These are phyloP conservation scores for Candida nemodendra DNA, from an alignment of 805 yeast species.

Conservation along the genomic window DNA sequence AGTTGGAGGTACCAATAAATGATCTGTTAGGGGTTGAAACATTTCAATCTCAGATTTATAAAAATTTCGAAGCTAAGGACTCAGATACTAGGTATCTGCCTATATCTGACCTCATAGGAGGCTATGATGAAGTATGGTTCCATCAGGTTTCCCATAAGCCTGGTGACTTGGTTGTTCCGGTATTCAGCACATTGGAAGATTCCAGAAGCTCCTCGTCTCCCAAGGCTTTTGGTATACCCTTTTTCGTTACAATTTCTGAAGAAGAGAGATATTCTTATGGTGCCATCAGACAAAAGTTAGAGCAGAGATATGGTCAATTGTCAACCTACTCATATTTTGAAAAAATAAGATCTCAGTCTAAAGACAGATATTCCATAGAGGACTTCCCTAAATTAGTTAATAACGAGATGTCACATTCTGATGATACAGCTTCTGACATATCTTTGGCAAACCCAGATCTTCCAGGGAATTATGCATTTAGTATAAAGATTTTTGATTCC, in stretches of 20 bases:
- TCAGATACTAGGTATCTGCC: conserved; percentile 64
- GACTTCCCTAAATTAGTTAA: conserved; percentile 31
- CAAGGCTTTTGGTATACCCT: conserved; percentile 71
- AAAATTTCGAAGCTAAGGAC: conserved; percentile 56
- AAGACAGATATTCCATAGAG: conserved; percentile 14
- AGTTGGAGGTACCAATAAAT: conserved; percentile 36
- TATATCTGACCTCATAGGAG: conserved; percentile 61
- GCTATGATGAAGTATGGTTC: conserved; percentile 62
- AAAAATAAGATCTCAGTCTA: conserved; percentile 21
- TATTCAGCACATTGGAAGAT: conserved; percentile 45
- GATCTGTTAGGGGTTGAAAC: conserved; percentile 57
- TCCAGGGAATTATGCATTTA: conserved; percentile 49
- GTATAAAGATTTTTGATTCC: conserved; percentile 40
- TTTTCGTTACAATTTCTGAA: conserved; percentile 57
- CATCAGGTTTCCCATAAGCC: conserved; percentile 46
- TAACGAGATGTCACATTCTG: conserved; percentile 32
- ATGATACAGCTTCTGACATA: conserved; percentile 45
- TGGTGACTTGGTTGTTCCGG: conserved; percentile 59
- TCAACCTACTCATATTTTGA: conserved; percentile 43
- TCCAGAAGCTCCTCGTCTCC: conserved; percentile 37
- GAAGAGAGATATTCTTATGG: conserved; percentile 58
- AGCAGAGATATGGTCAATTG: conserved; percentile 44
- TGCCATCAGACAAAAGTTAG: conserved; percentile 54
- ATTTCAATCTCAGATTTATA: conserved; percentile 66
- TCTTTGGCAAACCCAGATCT: conserved; percentile 54